Evolutionary conservation across 306 rosid species (phyloP), one percentile per base, ranked within the genome.

Genomic region (Cercis canadensis): DNA sequence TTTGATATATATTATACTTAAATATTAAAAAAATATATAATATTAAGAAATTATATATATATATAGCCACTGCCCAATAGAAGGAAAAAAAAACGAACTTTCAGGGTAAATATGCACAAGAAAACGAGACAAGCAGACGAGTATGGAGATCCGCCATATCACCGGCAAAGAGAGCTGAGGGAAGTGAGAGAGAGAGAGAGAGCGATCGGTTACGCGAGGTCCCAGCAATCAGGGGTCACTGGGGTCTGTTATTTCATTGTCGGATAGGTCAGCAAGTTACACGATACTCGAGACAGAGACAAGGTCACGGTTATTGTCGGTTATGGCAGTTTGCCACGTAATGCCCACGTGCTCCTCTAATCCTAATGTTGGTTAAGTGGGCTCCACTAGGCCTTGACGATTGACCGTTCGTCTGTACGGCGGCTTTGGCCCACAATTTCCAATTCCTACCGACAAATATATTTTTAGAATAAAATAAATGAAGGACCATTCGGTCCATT

Each of bases 231-330:
- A 7, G 36, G 32, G 33, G 49, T 4, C 6, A 13, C 14, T 8
- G 15, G 6, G 6, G 34, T 15, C n/a, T 13, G 5, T 0, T 14
- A 6, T 11, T 6, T 13, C 50, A 4, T 43, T 17, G 37, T 10
- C 13, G 36, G n/a, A 57, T 0, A 47, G 17, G 14, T 12, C 8
- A 7, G 49, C 7, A 24, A 5, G 56, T 21, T 21, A 37, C 81
- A 72, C 81, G 73, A 55, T 36, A 71, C 21, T 66, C 79, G 47
- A 74, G 80, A 75, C 62, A 67, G 57, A 59, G 88, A 71, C 87
- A 81, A 80, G 66, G 80, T 83, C 96, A 85, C 96, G 85, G 97
- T 91, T 85, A 85, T 78, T 87, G 97, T 92, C 92, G 87, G 97
- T 87, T 92, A 88, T 84, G 87, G 77, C 92, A 86, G 94, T 90